These are phyloP conservation scores for Phaffia tasmanica DNA, from an alignment of 768 basidiomycete species.

Conservation along the genomic window DNA sequence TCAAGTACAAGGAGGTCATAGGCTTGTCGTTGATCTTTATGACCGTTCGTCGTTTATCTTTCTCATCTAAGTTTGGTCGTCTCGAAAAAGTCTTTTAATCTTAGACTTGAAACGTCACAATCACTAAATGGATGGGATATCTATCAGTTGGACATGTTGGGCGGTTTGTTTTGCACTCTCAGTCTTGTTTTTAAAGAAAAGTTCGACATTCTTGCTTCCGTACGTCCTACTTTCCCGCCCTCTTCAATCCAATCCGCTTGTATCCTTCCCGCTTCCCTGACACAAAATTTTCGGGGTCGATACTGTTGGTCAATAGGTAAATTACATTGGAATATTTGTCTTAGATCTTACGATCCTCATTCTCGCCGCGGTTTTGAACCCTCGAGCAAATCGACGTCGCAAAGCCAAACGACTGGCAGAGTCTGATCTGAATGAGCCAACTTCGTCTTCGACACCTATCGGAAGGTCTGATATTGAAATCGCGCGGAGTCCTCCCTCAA, in stretches of 20 bases:
- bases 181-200: constrained; percentile 56
- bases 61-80: not conserved
- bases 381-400: constrained; percentile 43
- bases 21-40: constrained; percentile 65
- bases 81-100: not conserved
- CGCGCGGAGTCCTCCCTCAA: no score
- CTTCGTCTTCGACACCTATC: no score
- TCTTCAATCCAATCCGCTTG: not conserved
- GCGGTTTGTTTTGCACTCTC: constrained; percentile 58
- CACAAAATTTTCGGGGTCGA: not conserved
- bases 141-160: constrained; percentile 46
- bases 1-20: constrained; percentile 43
- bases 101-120: not conserved
- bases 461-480: no score
- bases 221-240: constrained; percentile 25
- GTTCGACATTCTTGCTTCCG: constrained; percentile 55
- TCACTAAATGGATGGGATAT: no score
- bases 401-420: no score
- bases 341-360: constrained; percentile 54
- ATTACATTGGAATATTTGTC: constrained; percentile 33
- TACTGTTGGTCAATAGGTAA: not conserved
- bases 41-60: constrained; percentile 36
- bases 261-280: not conserved
- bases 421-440: no score
- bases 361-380: constrained; percentile 56